Evolutionary conservation across 768 basidiomycete genomes (phyloP), one percentile per base, ranked within the genome.

Genomic region (Tulasnella sp.): DNA sequence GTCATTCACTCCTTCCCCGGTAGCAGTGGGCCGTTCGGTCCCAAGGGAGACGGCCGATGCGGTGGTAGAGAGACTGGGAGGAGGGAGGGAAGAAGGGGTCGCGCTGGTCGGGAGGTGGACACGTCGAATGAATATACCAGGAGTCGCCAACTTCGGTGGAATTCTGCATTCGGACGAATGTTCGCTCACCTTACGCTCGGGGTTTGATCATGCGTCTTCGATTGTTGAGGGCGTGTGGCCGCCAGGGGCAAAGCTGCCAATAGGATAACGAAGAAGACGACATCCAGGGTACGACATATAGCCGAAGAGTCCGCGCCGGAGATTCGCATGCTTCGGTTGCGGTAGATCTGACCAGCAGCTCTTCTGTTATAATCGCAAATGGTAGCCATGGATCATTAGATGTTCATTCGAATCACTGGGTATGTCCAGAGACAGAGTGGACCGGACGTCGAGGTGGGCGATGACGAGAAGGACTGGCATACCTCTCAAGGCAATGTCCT

Each of bases 131-230:
- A 67, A 67, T 67, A 67, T 67, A 67, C 61, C 35, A 35, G 26
- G 61, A 67, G 32, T 67, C 29, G 29, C 26, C 61, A 67, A 67
- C 61, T 32, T 67, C 61, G 61, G 61, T 67, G 26, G 61, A 67
- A 67, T 67, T 67, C n/a, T 67, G 61, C 61, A 35, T 67, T 67
- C 61, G 61, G 61, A 67, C 61, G 61, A 67, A 67, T 67, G 61
- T 67, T 67, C 13, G 61, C 61, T 67, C 61, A 67, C 61, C 61
- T 67, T 67, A 13, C 61, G 61, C 61, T 67, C 32, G 16, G 16
- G 61, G 26, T 26, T 26, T 16, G 61, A 67, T 67, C 61, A 67
- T 67, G 32, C 61, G 61, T 67, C 61, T 67, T 67, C 61, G 61
- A 67, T 67, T 67, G 29, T 35, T 67, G 61, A 67, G 61, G 15